phyloP scores from a whole-genome alignment of 202 grass and related monocot species.

The Setaria viridis region DNA sequence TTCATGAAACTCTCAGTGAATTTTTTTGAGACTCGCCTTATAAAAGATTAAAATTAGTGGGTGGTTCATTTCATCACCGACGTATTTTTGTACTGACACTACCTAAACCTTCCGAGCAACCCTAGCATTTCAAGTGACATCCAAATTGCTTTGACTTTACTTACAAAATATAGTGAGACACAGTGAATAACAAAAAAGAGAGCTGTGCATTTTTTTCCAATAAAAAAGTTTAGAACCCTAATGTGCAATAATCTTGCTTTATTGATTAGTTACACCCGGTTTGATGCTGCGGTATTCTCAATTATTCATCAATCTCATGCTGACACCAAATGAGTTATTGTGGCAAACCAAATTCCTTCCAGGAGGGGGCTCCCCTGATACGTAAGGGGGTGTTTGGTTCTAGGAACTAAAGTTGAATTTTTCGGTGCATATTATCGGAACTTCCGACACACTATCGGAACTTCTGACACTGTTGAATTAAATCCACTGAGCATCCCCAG shows the following conservation, averaged over 20 bases:
- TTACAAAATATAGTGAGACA: too few species aligned
- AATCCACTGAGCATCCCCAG: too few species aligned
- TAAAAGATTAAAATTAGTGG: too few species aligned
- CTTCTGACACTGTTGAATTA: too few species aligned
- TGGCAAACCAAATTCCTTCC: background rate
- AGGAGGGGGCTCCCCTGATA: conserved; percentile 21
- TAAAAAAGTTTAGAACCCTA: background rate
- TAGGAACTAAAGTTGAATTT: too few species aligned
- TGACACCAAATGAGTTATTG: conserved; percentile 2
- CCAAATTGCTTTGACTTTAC: background rate
- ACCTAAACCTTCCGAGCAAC: background rate
- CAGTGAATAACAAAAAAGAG: too few species aligned
- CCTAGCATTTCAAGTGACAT: background rate
- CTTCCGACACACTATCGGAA: too few species aligned
- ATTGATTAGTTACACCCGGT: background rate
- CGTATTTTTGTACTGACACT: background rate
- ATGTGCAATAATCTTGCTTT: background rate
- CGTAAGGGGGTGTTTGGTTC: background rate
- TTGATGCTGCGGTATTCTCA: background rate
- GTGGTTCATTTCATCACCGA: too few species aligned
- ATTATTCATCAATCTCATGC: conserved; percentile 11
- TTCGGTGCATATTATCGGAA: too few species aligned
- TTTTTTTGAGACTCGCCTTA: too few species aligned
- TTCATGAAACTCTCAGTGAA: too few species aligned
- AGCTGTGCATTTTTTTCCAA: background rate